These are phyloP conservation scores for Sugiyamaella neomexicana DNA, from an alignment of 1,139 yeast species.

Conservation along the genomic window DNA sequence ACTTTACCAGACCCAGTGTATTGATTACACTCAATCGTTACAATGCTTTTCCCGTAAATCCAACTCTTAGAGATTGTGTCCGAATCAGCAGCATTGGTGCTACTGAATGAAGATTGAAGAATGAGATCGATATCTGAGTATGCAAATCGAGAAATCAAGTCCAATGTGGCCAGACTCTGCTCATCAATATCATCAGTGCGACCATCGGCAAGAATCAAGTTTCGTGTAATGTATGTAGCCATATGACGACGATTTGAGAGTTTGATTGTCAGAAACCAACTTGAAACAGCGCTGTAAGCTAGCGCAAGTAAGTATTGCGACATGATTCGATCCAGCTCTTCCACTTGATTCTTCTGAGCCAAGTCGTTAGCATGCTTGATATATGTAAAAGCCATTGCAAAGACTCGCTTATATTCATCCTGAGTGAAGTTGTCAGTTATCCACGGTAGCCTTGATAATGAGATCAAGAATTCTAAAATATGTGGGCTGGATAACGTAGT, in stretches of 20 bases:
- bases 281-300: constrained; percentile 67
- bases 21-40: constrained; percentile 57
- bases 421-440: constrained; percentile 70
- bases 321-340: constrained; percentile 37
- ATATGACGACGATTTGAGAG: constrained; percentile 58
- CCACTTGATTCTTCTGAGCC: constrained; percentile 35
- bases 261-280: constrained; percentile 71
- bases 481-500: constrained; percentile 69
- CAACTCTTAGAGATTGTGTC: constrained; percentile 47
- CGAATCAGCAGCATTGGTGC: constrained; percentile 9
- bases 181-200: constrained; percentile 47
- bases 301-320: constrained; percentile 61
- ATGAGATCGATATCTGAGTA: constrained; percentile 60
- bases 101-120: constrained; percentile 22
- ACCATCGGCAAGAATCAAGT: constrained; percentile 50
- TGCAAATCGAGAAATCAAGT: constrained; percentile 66
- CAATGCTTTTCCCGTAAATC: constrained; percentile 61
- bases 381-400: constrained; percentile 79
- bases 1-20: constrained; percentile 56
- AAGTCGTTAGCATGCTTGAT: constrained; percentile 69
- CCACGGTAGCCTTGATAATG: constrained; percentile 65
- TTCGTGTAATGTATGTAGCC: constrained; percentile 62
- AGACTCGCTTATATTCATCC: constrained; percentile 76
- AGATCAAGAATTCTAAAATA: constrained; percentile 69
- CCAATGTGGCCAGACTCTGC: constrained; percentile 64